Evolutionary conservation across 176 grass and related monocot genomes (phyloP), one percentile per base, ranked within the genome.

Genomic region (Hordeum marinum): DNA sequence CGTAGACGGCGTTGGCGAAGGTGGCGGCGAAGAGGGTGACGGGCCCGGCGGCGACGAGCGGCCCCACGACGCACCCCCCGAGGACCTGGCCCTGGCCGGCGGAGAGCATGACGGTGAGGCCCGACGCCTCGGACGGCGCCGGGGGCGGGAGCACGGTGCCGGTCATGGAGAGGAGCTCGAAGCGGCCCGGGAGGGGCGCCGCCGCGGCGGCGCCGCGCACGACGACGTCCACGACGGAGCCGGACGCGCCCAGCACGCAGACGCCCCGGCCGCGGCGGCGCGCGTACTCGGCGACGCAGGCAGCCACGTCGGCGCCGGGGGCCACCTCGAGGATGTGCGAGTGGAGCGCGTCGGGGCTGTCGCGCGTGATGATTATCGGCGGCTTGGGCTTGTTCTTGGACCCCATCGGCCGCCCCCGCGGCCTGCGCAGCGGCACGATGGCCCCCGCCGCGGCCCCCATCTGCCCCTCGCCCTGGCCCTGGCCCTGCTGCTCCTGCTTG

Each of bases 351-450:
- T 92, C 82, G 21, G 91, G 91, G 91, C 84, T 87, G 84, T 92
- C 91, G 5, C 84, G 91, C 55, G 91, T 92, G 76, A 92, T 87
- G 87, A 92, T 85, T 81, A 92, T 81, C 41, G 91, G 91, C 64
- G 91, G 91, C 87, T 90, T 92, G 0, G 91, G 91, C 87, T 92
- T 92, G 91, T 92, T 92, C 87, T 92, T 92, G 32, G 87, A 90
- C 13, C 91, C 91, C 52, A 87, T 77, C 25, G 91, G 91, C 3
- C 91, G 84, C 0, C 91, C 91, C 1, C 91, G 80, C 35, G 91
- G 91, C 76, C 81, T 20, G 20, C 91, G 79, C 31, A 86, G 68
- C 82, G 90, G 86, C 72, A 85, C 90, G 82, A 91, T 78, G 70
- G 82, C 69, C 5, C 85, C 85, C 0, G 79, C 29, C 2, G 34